These are phyloP conservation scores for Croton laevigatus DNA, from an alignment of 441 rosid species.

Conservation along the genomic window DNA sequence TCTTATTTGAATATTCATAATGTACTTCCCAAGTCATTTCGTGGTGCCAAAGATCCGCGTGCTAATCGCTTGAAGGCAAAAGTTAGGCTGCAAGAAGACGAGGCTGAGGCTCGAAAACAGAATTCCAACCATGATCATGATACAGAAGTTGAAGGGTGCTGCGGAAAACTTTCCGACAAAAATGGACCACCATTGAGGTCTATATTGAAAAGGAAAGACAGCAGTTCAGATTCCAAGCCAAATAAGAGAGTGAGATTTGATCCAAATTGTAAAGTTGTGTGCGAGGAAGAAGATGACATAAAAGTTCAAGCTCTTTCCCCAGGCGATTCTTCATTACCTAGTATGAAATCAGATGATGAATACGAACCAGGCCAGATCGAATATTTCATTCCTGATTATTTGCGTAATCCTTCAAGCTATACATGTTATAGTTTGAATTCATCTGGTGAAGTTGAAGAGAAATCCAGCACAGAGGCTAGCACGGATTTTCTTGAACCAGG, in stretches of 20 bases:
- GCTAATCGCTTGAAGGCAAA: slow-evolving; percentile 67
- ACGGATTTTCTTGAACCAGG: slow-evolving; percentile 51
- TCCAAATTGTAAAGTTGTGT: slow-evolving; percentile 31
- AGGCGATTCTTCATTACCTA: slow-evolving; percentile 26
- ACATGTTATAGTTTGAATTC: slow-evolving; percentile 62
- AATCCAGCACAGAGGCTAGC: slow-evolving; percentile 54
- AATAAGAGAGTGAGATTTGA: slow-evolving; percentile 80
- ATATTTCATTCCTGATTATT: slow-evolving; percentile 57
- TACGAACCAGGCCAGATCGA: slow-evolving; percentile 23
- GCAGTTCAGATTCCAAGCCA: slow-evolving; percentile 40
- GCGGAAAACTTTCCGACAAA: slow-evolving; percentile 25
- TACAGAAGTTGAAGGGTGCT: slow-evolving; percentile 19
- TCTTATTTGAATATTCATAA: slow-evolving; percentile 28
- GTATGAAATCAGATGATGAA: slow-evolving; percentile 22
- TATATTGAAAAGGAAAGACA: slow-evolving; percentile 69
- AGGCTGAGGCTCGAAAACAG: slow-evolving; percentile 50
- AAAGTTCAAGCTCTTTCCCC: slow-evolving; percentile 30
- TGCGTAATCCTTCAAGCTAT: slow-evolving; percentile 69
- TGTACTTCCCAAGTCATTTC: slow-evolving; percentile 36
- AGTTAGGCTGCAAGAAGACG: slow-evolving; percentile 71
- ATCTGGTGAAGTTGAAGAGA: slow-evolving; percentile 55
- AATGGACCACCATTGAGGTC: slow-evolving; percentile 52
- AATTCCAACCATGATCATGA: slow-evolving; percentile 22
- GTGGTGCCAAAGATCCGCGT: slow-evolving; percentile 53
- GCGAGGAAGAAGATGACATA: slow-evolving; percentile 30